A percentile compares a stretch with the other conserved stretches of the same genome.
Evolutionary conservation across 1,284 basidiomycete species (phyloP).

Genomic region (Erythrobasidium hasegawianum): DNA sequence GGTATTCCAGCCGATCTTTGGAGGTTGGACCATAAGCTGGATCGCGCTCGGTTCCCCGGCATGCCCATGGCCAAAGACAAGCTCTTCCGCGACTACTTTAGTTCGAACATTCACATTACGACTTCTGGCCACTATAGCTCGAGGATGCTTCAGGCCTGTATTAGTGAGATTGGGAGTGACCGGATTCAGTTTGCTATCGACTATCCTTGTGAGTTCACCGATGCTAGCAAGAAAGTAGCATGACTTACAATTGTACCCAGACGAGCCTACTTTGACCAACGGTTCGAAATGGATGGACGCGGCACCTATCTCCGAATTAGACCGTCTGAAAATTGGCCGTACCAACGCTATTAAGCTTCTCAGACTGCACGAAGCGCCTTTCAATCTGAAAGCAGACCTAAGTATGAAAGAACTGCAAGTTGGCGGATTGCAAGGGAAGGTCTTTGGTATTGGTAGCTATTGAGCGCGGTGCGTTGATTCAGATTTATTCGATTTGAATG

Average conservation of each 20-base stretch:
- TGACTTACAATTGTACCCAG: conserved; percentile 5
- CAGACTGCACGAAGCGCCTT: conserved; percentile 18
- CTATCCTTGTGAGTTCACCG: conserved; percentile 20
- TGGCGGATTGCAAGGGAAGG: conserved; percentile 21
- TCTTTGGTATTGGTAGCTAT: conserved; percentile 23
- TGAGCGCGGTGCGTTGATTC: too few relatives aligned
- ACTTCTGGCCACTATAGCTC: conserved; percentile 30
- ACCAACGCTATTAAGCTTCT: conserved; percentile 32
- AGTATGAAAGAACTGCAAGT: conserved; percentile 12
- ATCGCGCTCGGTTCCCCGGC: conserved; percentile 24
- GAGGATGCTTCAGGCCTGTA: conserved; percentile 23
- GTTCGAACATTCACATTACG: conserved; percentile 22
- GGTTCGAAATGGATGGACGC: conserved; percentile 30
- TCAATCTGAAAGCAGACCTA: conserved; percentile 11
- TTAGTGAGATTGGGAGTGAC: conserved; percentile 20
- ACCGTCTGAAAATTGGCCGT: conserved; percentile 26
- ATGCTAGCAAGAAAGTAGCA: not conserved
- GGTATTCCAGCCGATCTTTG: conserved; percentile 24
- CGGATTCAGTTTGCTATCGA: conserved; percentile 29
- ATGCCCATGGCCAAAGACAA: conserved; percentile 30
- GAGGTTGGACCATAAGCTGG: conserved; percentile 31
- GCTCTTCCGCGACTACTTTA: conserved; percentile 30
- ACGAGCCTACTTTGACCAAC: conserved; percentile 21
- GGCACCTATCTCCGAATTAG: conserved; percentile 17
- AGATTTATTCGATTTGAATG: too few relatives aligned